Conservation (phyloP, 352 stramenopile genomes). For the Phytophthora fragariaefolia region DNA sequence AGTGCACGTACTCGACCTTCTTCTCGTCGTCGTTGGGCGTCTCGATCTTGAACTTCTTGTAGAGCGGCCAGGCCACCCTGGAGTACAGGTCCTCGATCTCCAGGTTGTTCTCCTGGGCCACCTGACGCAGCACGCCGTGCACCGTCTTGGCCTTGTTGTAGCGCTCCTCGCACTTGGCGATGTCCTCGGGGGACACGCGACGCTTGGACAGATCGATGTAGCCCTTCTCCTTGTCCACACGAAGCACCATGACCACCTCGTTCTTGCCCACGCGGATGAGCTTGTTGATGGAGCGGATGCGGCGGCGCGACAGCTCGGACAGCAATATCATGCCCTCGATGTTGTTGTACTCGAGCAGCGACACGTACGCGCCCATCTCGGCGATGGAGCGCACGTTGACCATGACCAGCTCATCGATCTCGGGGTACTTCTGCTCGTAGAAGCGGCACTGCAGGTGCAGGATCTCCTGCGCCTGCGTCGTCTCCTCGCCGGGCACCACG, state of each 20-base stretch:
- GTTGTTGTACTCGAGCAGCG: conserved; percentile 99
- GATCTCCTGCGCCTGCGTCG: conserved; percentile 66
- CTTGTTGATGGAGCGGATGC: conserved; percentile 99
- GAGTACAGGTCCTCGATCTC: conserved; percentile 88
- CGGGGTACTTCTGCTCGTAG: conserved; percentile 94
- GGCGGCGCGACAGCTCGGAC: conserved; percentile 97
- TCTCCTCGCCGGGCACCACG: conserved; percentile 48
- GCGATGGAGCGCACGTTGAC: conserved; percentile 97
- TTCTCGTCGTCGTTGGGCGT: conserved; percentile 81
- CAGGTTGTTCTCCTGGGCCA: conserved; percentile 79
- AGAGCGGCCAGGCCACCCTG: conserved; percentile 98
- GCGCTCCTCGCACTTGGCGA: conserved; percentile 98
- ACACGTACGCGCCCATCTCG: conserved; percentile 99
- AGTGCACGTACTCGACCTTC: conserved; percentile 95
- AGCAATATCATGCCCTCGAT: conserved; percentile 99
- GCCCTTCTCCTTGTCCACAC: conserved; percentile 99
- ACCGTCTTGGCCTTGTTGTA: conserved; percentile 99
- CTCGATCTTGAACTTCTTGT: conserved; percentile 96
- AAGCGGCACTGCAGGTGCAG: conserved; percentile 89
- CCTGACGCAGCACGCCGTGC: conserved; percentile 93
- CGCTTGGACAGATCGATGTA: conserved; percentile 99
- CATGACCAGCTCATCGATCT: conserved; percentile 98
- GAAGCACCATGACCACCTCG: conserved; percentile 99
- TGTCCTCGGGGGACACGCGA: conserved; percentile 98
- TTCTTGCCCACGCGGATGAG: conserved; percentile 99